Evolutionary conservation across 257 asterid species (phyloP).

Genomic region (Solanum chilense): DNA sequence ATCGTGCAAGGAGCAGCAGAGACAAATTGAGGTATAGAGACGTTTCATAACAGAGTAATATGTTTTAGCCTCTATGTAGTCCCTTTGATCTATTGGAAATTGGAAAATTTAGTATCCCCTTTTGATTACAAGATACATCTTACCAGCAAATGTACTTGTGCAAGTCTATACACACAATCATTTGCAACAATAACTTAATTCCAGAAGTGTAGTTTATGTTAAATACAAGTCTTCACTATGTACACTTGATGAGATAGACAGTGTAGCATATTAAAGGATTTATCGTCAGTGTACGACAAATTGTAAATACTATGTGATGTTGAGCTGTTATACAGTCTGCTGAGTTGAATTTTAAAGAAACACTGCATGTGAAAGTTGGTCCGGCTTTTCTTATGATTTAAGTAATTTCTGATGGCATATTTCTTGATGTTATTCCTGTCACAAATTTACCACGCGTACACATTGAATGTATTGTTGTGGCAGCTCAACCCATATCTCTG

Average conservation of each 20-base stretch:
- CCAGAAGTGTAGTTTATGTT: neutral
- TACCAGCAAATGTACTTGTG: neutral
- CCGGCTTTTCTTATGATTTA: neutral
- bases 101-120: neutral
- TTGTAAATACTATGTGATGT: neutral
- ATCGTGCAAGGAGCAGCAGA: conserved; percentile 97
- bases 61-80: neutral
- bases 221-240: neutral
- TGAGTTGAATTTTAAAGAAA: neutral
- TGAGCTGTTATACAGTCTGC: neutral
- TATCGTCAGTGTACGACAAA: neutral
- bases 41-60: neutral
- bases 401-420: neutral
- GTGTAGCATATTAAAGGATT: neutral
- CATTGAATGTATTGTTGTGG: neutral
- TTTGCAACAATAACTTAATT: neutral
- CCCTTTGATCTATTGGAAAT: neutral
- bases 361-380: neutral
- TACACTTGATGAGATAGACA: neutral
- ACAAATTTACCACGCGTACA: neutral
- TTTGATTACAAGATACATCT: neutral
- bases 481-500: neutral
- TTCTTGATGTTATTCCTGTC: neutral
- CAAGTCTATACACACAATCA: neutral
- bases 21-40: conserved; percentile 79